phyloP scores from a whole-genome alignment of 2,329 filamentous ascomycete genomes.

The Huntiella bhutanensis region DNA sequence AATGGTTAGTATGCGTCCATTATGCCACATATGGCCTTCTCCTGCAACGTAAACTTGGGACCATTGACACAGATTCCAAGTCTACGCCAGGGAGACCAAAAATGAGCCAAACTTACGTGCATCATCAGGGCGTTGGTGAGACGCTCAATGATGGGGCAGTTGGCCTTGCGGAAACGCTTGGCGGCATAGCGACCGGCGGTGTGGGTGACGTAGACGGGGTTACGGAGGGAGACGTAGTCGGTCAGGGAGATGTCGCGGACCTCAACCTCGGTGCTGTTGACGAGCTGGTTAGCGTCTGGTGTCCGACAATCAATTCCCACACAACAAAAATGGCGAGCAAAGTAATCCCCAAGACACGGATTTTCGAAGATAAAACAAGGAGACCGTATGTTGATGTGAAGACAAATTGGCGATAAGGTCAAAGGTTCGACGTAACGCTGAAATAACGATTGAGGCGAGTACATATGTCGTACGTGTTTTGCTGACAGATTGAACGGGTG shows the following conservation, averaged over 20 bases:
- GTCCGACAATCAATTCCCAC: not conserved
- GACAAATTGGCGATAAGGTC: too few species aligned
- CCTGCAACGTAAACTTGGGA: not conserved
- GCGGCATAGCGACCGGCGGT: slow-evolving; percentile 94
- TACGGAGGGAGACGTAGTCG: slow-evolving; percentile 99
- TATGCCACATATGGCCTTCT: not conserved
- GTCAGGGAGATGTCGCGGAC: slow-evolving; percentile 99
- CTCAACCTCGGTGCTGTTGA: slow-evolving; percentile 56
- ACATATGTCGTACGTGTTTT: too few species aligned
- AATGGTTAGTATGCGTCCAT: slow-evolving; percentile 20
- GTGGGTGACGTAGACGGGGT: slow-evolving; percentile 97
- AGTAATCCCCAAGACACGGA: too few species aligned
- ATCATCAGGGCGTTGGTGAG: slow-evolving; percentile 99
- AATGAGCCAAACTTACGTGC: slow-evolving; percentile 36
- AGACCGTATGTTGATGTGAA: too few species aligned
- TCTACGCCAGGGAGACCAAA: not conserved
- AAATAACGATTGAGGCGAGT: too few species aligned
- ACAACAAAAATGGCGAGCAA: too few species aligned
- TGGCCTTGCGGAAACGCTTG: slow-evolving; percentile 99
- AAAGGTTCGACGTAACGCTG: too few species aligned
- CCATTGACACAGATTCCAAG: not conserved
- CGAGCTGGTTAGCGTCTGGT: slow-evolving; percentile 7
- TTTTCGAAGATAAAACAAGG: too few species aligned
- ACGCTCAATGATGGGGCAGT: slow-evolving; percentile 99
- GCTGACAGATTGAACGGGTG: too few species aligned